These are phyloP conservation scores for Monilinia aucupariae DNA, from an alignment of 2,329 filamentous ascomycete genomes.

Conservation along the genomic window DNA sequence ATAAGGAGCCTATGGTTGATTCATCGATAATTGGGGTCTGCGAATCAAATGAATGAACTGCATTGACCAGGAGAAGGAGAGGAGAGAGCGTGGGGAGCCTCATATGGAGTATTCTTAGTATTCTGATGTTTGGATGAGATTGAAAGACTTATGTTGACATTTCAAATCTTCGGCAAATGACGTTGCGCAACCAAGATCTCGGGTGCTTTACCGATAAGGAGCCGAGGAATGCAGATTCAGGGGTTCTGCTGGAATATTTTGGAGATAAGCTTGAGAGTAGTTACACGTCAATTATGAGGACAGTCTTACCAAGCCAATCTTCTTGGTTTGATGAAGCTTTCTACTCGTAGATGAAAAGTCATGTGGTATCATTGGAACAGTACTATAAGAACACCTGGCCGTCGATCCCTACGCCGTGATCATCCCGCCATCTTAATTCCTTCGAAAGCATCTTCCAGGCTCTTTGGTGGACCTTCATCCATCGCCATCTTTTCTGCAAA, in stretches of 20 bases:
- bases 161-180: slow-evolving; percentile 4
- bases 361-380: slow-evolving; percentile 11
- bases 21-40: slow-evolving; percentile 23
- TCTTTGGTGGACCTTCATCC: slow-evolving; percentile 19
- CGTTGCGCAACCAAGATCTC: not conserved
- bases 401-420: not conserved
- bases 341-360: not conserved
- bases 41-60: slow-evolving; percentile 18
- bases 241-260: not conserved
- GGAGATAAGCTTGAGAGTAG: not conserved
- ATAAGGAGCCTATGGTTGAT: slow-evolving; percentile 11
- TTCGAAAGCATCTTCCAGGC: slow-evolving; percentile 16
- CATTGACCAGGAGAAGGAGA: slow-evolving; percentile 21
- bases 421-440: slow-evolving; percentile 6
- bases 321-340: not conserved
- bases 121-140: slow-evolving; percentile 2
- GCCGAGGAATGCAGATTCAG: not conserved
- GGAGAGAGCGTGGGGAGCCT: slow-evolving; percentile 20
- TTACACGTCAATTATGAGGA: not conserved
- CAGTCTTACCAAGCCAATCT: not conserved
- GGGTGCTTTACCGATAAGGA: not conserved
- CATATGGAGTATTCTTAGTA: too few species aligned
- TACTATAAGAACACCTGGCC: slow-evolving; percentile 2
- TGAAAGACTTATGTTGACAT: not conserved
- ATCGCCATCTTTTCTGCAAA: slow-evolving; percentile 24